Base-by-base conservation (phyloP, 2,329 filamentous ascomycete species). In the Venturia effusa region DNA sequence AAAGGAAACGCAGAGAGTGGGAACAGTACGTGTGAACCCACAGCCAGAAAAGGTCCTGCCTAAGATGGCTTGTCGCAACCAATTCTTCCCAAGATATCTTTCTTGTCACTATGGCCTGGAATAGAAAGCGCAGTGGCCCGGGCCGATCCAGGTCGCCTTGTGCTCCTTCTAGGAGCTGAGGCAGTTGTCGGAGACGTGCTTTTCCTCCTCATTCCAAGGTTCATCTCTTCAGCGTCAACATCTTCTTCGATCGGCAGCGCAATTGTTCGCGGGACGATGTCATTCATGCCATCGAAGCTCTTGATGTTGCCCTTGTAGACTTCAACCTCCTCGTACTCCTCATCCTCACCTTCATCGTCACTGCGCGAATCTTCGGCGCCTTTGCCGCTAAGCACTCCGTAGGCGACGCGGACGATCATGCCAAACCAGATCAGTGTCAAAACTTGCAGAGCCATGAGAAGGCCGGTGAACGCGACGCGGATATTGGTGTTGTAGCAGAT, bases 341-440 rank as follows among this genome's bases (percentile, higher is more conserved):
- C 78, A 17, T 83, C 81, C 27, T 87, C 89, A 6, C 79, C 88
- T 75, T 96, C 92, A 67, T 91, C 90, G 69, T 97, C 93, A 67
- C 90, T 96, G 64, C 94, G 86, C 22, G 85, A 83, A 71, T 99
- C 94, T 67, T 97, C 92, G 5, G 93, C 92, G 39, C 84, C 81
- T 43, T 82, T 84, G 39, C 93, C 92, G 61, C 82, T 83, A 41
- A 97, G 73, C 6, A 97, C 92, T 66, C 88, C 87, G 67, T 88
- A 81, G 27, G 92, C 92, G 2, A 99, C 89, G 64, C 86, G 85
- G 45, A 92, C 76, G 68, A 97, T 96, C 86, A 96, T 89, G 67
- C 80, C 82, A 71, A 97, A 96, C 94, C 94, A 97, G 66, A 89
- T 81, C 41, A 96, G 78, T 39, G 89, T 92, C 62, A 99, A 83